Evolutionary conservation across 2,329 filamentous ascomycete species (phyloP).

Genomic region (Cladosporium oxysporum): DNA sequence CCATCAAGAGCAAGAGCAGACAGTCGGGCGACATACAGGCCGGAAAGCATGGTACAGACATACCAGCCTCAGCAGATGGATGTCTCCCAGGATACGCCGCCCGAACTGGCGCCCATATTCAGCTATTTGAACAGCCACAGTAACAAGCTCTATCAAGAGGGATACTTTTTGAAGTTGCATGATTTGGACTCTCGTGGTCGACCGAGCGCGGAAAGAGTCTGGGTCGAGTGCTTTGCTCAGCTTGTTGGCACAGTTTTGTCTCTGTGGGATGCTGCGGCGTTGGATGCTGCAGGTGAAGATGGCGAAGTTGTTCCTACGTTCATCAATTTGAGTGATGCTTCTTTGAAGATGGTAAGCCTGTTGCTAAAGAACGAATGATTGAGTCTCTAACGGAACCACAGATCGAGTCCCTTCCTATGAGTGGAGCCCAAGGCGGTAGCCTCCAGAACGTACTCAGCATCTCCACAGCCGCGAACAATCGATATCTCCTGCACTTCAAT

Average conservation of each 20-base stretch:
- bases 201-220: constrained; percentile 80
- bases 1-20: constrained; percentile 48
- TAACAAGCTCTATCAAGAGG: constrained; percentile 97
- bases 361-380: neutral
- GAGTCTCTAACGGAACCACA: constrained; percentile 23
- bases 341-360: constrained; percentile 82
- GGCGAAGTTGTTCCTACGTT: constrained; percentile 87
- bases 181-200: constrained; percentile 90
- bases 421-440: constrained; percentile 72
- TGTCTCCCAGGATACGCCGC: constrained; percentile 78
- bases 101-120: constrained; percentile 93
- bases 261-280: constrained; percentile 89
- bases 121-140: constrained; percentile 90
- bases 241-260: constrained; percentile 93
- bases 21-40: constrained; percentile 61
- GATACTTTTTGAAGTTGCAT: constrained; percentile 95
- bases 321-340: constrained; percentile 95
- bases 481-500: constrained; percentile 94
- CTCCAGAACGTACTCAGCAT: constrained; percentile 94
- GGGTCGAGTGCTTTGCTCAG: constrained; percentile 97
- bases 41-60: constrained; percentile 81
- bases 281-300: constrained; percentile 83
- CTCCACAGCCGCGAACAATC: constrained; percentile 92
- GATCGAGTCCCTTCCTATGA: constrained; percentile 77
- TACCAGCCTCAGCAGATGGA: constrained; percentile 87